Conservation (phyloP, 2,329 filamentous ascomycete species). For the Penicillium sp. region DNA sequence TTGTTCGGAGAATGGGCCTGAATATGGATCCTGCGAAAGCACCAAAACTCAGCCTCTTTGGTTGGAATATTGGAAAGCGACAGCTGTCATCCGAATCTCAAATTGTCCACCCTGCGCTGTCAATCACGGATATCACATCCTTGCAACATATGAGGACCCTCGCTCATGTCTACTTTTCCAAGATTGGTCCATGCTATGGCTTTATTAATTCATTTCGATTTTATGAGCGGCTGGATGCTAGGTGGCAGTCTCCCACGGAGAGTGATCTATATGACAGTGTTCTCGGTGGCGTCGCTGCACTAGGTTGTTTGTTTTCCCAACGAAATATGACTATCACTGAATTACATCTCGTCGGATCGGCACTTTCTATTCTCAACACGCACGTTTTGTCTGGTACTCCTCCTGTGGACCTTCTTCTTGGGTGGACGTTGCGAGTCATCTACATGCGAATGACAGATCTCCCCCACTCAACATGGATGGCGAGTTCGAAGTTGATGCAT, state of each 20-base stretch:
- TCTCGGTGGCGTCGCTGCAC: slow-evolving; percentile 52
- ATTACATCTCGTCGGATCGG: slow-evolving; percentile 47
- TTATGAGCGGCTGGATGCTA: slow-evolving; percentile 19
- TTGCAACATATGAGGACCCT: slow-evolving; percentile 47
- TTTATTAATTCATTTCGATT: slow-evolving; percentile 40
- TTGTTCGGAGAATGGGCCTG: slow-evolving; percentile 52
- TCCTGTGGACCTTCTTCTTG: slow-evolving; percentile 28
- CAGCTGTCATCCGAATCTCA: slow-evolving; percentile 19
- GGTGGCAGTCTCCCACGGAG: slow-evolving; percentile 22
- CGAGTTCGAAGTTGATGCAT: slow-evolving; percentile 41
- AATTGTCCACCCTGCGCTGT: slow-evolving; percentile 7
- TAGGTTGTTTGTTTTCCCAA: slow-evolving; percentile 53
- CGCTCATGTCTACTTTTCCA: slow-evolving; percentile 49
- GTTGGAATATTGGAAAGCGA: slow-evolving; percentile 50
- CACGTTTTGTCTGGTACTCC: slow-evolving; percentile 18
- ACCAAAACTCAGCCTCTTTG: slow-evolving; percentile 53
- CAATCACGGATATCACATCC: slow-evolving; percentile 48
- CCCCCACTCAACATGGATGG: slow-evolving; percentile 47
- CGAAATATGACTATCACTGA: slow-evolving; percentile 43
- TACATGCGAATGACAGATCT: slow-evolving; percentile 54
- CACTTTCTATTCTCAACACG: slow-evolving; percentile 45
- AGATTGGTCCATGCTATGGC: slow-evolving; percentile 53
- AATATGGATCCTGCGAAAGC: slow-evolving; percentile 53
- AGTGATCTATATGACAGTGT: slow-evolving; percentile 46
- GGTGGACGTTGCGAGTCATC: slow-evolving; percentile 52